A percentile compares a stretch with the other conserved stretches of the same genome.
Conservation (phyloP, 352 stramenopile species). For the Phytophthora lateralis region DNA sequence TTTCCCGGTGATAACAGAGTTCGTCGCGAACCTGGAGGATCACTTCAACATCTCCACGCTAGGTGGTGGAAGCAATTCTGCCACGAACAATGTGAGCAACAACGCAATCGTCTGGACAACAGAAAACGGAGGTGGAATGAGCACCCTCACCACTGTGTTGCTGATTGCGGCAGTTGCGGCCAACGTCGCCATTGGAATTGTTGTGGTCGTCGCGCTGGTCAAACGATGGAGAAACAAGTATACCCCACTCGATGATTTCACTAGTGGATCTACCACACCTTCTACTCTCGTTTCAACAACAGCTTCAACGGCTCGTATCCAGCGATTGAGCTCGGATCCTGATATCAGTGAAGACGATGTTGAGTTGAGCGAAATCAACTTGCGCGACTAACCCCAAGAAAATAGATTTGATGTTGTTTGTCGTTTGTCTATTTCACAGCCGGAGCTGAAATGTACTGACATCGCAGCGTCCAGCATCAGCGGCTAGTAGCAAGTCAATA, state of each 20-base stretch:
- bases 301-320: conserved; percentile 10
- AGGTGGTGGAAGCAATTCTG: conserved; percentile 11
- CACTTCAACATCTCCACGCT: conserved; percentile 51
- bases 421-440: conserved; percentile 4
- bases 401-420: conserved; percentile 32
- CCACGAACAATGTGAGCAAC: conserved; percentile 8
- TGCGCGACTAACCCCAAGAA: conserved; percentile 39
- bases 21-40: conserved; percentile 56
- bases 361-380: conserved; percentile 63
- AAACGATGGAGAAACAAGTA: conserved; percentile 71
- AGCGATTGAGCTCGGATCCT: conserved; percentile 30
- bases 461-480: conserved; percentile 39
- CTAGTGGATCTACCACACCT: conserved; percentile 14
- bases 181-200: conserved; percentile 39
- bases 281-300: conserved; percentile 20
- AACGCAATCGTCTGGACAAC: conserved; percentile 16
- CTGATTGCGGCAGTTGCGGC: conserved; percentile 35
- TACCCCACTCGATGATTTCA: conserved; percentile 43
- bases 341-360: conserved; percentile 35
- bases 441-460: conserved; percentile 44
- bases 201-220: conserved; percentile 43
- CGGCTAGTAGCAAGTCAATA: conserved; percentile 26
- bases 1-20: conserved; percentile 69
- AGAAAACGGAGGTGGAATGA: conserved; percentile 22
- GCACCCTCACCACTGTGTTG: conserved; percentile 45